These are phyloP conservation scores for Solanum piurae DNA, from an alignment of 257 asterid species.

Conservation along the genomic window DNA sequence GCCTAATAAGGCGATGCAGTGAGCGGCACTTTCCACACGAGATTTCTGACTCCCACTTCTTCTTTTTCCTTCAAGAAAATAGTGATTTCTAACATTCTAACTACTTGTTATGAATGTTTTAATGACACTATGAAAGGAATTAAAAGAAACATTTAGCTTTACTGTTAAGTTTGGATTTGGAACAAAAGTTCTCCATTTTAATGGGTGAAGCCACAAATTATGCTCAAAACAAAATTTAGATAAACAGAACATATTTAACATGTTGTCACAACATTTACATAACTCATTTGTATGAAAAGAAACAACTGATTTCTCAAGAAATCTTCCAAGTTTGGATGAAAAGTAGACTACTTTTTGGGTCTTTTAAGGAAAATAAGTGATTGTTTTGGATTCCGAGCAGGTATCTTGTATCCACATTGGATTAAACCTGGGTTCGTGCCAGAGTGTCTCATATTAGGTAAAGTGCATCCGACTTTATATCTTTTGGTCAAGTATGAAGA, in stretches of 20 bases:
- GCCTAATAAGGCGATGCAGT: background rate
- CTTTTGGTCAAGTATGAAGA: too few species aligned
- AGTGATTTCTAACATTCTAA: background rate
- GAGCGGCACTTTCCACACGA: conserved; percentile 6
- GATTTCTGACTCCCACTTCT: background rate
- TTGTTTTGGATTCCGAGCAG: too few species aligned
- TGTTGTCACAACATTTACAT: background rate
- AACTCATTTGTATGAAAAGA: background rate
- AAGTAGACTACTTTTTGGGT: too few species aligned
- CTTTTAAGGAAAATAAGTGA: too few species aligned
- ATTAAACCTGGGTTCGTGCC: too few species aligned
- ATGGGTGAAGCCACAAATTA: background rate
- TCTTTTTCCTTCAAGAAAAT: background rate
- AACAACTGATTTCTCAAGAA: too few species aligned
- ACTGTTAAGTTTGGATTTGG: background rate
- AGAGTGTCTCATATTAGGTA: too few species aligned
- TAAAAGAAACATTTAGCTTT: background rate
- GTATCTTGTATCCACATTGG: too few species aligned
- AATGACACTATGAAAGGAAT: background rate
- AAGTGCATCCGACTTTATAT: too few species aligned
- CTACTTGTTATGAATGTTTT: background rate
- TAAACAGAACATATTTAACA: background rate
- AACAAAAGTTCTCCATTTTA: background rate
- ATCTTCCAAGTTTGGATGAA: too few species aligned
- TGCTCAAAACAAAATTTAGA: background rate